Evolutionary conservation across 805 yeast species (phyloP).

Genomic region (Kazachstania psychrophila): DNA sequence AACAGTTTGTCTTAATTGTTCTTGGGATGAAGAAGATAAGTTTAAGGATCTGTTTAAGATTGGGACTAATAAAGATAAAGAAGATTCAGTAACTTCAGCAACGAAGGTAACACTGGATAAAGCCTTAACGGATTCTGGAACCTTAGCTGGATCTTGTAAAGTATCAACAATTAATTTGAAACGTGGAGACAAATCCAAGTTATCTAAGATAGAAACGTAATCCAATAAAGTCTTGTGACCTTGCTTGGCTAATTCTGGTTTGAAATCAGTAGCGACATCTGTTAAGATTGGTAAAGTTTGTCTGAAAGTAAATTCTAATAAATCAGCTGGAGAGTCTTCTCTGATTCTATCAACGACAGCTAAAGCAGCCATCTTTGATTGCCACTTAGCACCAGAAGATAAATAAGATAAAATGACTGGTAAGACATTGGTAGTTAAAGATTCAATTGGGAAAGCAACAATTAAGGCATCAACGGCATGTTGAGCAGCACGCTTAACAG

Average conservation of each 20-base stretch:
- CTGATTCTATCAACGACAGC: constrained; percentile 62
- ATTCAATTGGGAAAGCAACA: constrained; percentile 66
- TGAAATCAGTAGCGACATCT: constrained; percentile 87
- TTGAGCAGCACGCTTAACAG: constrained; percentile 81
- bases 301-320: constrained; percentile 72
- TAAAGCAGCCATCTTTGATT: constrained; percentile 74
- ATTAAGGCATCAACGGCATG: constrained; percentile 61
- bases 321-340: constrained; percentile 75
- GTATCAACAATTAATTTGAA: constrained; percentile 78
- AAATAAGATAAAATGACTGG: constrained; percentile 55
- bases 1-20: constrained; percentile 92
- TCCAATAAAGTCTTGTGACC: constrained; percentile 63
- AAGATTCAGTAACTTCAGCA: constrained; percentile 97
- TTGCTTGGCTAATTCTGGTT: constrained; percentile 86
- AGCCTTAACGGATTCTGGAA: constrained; percentile 80
- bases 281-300: constrained; percentile 76
- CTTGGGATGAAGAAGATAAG: constrained; percentile 80
- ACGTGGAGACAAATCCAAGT: constrained; percentile 83
- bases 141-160: constrained; percentile 79
- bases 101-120: constrained; percentile 92
- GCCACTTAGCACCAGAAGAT: constrained; percentile 84
- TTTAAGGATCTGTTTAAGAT: constrained; percentile 82
- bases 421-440: constrained; percentile 61
- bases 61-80: constrained; percentile 82
- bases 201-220: constrained; percentile 78